These are phyloP conservation scores for Pisolithus microcarpus DNA, from an alignment of 768 basidiomycete genomes.

Conservation along the genomic window DNA sequence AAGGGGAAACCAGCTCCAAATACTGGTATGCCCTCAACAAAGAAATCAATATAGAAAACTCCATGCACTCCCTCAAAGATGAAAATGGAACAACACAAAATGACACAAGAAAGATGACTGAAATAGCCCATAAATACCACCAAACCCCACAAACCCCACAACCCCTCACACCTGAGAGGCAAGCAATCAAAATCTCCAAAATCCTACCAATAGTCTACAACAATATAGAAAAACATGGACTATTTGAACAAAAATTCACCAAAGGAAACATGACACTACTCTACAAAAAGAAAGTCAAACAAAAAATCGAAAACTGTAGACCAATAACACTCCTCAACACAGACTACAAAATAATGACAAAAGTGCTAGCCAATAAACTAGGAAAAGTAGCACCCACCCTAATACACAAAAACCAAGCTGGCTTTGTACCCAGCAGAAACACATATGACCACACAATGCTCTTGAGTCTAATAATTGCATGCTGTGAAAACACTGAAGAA, in stretches of 20 bases:
- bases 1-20: neutral
- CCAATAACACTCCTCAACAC: constrained; percentile 32
- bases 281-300: constrained; percentile 34
- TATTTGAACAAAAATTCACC: constrained; percentile 12
- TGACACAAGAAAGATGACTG: neutral
- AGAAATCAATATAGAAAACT: neutral
- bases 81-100: neutral
- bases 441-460: constrained; percentile 31
- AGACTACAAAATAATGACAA: constrained; percentile 28
- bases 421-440: constrained; percentile 27
- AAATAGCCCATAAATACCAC: neutral
- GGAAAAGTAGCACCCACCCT: constrained; percentile 8
- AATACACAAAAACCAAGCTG: constrained; percentile 32
- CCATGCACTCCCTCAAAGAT: neutral
- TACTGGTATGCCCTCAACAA: neutral
- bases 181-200: neutral
- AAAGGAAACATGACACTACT: constrained; percentile 31
- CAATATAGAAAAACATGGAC: constrained; percentile 24
- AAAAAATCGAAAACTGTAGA: constrained; percentile 28
- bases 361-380: constrained; percentile 14
- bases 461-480: constrained; percentile 19
- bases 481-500: constrained; percentile 13
- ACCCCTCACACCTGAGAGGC: neutral
- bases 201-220: constrained; percentile 2
- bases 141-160: neutral